Evolutionary conservation across 2,329 filamentous ascomycete species (phyloP), one percentile per base, ranked within the genome.

Genomic region (Diaporthe sp.): DNA sequence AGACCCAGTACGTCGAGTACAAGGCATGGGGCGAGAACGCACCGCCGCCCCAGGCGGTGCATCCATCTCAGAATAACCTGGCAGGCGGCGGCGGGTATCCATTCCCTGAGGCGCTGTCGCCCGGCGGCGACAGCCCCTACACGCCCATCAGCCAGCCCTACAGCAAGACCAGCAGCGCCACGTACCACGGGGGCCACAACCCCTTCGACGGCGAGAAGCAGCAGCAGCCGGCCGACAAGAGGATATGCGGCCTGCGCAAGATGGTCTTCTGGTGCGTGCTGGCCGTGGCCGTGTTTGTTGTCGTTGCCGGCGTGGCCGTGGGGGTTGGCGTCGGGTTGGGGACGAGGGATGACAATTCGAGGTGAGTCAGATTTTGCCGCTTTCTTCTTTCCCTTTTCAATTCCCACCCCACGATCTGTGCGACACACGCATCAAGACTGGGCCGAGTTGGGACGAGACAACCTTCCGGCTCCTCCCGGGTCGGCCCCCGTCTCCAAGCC

Each of bases 291-390:
- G 46, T 81, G 0, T 81, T 83, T 34, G 46, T 82, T 17, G 57
- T 82, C 1, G 80, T 84, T 8, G 76, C 81, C 37, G 83, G 79
- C 9, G 74, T 84, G 8, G 82, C 82, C 4, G 75, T 81, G 0
- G 83, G 83, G 0, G 76, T 84, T 2, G 83, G 83, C 0, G 79
- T 84, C 4, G 83, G 83, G 1, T 72, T 84, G n/a, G 80, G 79
- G 19, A 62, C 72, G 67, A 37, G 28, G 71, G 71, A 67, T 34
- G n/a, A 44, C 46, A 8, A 31, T 15, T 55, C 65, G 25, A 57
- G 65, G 65, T 75, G 49, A 53, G 71, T 61, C 25, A 22, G 44
- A 34, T 37, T 37, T 71, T 15, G 3, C 7, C 28, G n/a, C 22
- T 53, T 7, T 34, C 4, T 22, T 28, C 12, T n/a, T 37, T 37